Conservation (phyloP, 1,139 yeast species). For the Suhomyces anneliseae region DNA sequence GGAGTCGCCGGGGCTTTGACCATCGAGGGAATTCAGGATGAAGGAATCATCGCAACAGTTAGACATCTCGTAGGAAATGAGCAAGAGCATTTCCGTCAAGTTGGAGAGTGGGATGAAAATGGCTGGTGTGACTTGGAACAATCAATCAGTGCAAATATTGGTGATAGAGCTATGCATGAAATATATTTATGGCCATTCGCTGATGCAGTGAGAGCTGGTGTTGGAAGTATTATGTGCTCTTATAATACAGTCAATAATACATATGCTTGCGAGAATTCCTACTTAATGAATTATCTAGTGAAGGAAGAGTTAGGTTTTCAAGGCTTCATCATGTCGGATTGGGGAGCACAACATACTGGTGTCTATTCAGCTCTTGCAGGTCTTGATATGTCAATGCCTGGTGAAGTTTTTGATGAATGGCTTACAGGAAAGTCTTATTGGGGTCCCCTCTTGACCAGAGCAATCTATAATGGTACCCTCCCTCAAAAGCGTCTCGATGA, state of each 20-base stretch:
- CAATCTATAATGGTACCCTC: slow-evolving; percentile 56
- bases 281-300: slow-evolving; percentile 52
- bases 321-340: slow-evolving; percentile 65
- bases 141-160: slow-evolving; percentile 52
- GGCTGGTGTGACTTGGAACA: slow-evolving; percentile 43
- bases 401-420: slow-evolving; percentile 55
- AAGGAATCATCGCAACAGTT: slow-evolving; percentile 56
- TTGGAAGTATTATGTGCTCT: slow-evolving; percentile 62
- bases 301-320: slow-evolving; percentile 67
- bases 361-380: slow-evolving; percentile 60
- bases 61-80: slow-evolving; percentile 62
- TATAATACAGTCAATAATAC: slow-evolving; percentile 60
- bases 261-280: slow-evolving; percentile 62
- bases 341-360: slow-evolving; percentile 66
- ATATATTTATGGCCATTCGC: slow-evolving; percentile 68
- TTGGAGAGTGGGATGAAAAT: slow-evolving; percentile 51
- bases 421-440: slow-evolving; percentile 55
- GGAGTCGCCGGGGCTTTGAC: slow-evolving; percentile 57
- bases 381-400: slow-evolving; percentile 70
- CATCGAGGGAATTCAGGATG: slow-evolving; percentile 57
- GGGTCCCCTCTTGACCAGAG: slow-evolving; percentile 58
- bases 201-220: slow-evolving; percentile 60
- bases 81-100: slow-evolving; percentile 65
- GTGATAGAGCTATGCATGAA: slow-evolving; percentile 65
- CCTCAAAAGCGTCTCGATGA: slow-evolving; percentile 59